Evolutionary conservation across 2,329 filamentous ascomycete species (phyloP).

Genomic region (Lojkania enalia): DNA sequence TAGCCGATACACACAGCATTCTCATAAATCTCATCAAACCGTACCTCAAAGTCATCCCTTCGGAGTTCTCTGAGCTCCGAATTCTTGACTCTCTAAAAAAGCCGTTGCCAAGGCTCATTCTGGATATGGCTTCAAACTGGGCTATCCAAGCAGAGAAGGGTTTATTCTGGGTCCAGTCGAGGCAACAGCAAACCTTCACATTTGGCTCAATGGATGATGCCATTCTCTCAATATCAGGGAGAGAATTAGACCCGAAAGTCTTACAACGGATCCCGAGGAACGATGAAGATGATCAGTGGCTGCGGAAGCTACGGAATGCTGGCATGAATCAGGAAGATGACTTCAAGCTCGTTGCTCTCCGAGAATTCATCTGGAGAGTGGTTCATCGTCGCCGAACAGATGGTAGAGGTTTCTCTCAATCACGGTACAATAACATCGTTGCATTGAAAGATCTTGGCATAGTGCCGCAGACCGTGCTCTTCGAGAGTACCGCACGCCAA

Average conservation of each 20-base stretch:
- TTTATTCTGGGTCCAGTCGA: constrained; percentile 81
- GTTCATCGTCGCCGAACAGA: constrained; percentile 70
- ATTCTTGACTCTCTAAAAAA: constrained; percentile 82
- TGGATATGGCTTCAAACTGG: constrained; percentile 87
- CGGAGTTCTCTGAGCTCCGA: constrained; percentile 70
- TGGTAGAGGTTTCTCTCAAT: constrained; percentile 43
- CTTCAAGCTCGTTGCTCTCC: constrained; percentile 79
- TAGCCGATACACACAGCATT: constrained; percentile 82
- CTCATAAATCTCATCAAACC: constrained; percentile 77
- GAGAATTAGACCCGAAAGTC: constrained; percentile 60
- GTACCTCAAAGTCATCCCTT: constrained; percentile 75
- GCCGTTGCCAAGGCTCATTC: constrained; percentile 75
- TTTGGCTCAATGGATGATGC: constrained; percentile 62
- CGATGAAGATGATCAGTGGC: constrained; percentile 92
- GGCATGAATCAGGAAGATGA: constrained; percentile 85
- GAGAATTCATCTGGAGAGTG: constrained; percentile 89
- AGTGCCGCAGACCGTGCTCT: constrained; percentile 85
- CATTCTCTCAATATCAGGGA: constrained; percentile 58
- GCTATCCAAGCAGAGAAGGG: constrained; percentile 79
- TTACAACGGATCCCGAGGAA: constrained; percentile 71
- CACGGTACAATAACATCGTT: constrained; percentile 70
- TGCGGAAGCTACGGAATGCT: constrained; percentile 80
- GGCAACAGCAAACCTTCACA: constrained; percentile 70
- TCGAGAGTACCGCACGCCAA: constrained; percentile 62
- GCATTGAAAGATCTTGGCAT: constrained; percentile 75